phyloP scores from a whole-genome alignment of 2,329 filamentous ascomycete genomes.

The Xylaria sp. region DNA sequence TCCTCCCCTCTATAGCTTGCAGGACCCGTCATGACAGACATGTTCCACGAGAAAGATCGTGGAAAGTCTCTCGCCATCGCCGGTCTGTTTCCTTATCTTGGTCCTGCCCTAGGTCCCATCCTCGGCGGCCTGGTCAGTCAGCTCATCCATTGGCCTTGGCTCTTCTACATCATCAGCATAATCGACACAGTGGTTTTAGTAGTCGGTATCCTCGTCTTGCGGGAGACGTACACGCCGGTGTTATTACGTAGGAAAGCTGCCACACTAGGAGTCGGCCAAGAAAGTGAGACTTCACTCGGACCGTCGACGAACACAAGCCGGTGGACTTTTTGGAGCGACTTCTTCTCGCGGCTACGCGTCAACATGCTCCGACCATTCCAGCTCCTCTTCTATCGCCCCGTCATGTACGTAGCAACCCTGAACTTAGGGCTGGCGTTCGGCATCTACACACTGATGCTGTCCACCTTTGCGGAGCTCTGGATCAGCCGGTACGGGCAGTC shows the following conservation, averaged over 20 bases:
- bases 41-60: conserved; percentile 51
- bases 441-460: conserved; percentile 63
- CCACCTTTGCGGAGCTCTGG: conserved; percentile 63
- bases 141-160: conserved; percentile 74
- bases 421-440: conserved; percentile 61
- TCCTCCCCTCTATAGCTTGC: conserved; percentile 44
- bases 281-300: conserved; percentile 57
- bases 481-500: conserved; percentile 59
- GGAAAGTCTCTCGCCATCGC: conserved; percentile 53
- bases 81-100: conserved; percentile 56
- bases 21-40: conserved; percentile 52
- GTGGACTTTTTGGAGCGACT: conserved; percentile 36
- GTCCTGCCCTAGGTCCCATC: conserved; percentile 74
- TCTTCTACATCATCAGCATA: conserved; percentile 74
- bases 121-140: conserved; percentile 73
- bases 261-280: conserved; percentile 46
- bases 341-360: conserved; percentile 48
- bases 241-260: conserved; percentile 68
- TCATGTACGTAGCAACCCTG: conserved; percentile 59
- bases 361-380: conserved; percentile 57
- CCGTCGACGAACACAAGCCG: conserved; percentile 21
- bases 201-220: conserved; percentile 64
- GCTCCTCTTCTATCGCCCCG: conserved; percentile 58
- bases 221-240: conserved; percentile 72
- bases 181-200: conserved; percentile 65